A percentile compares a stretch with the other conserved stretches of the same genome.
Conservation (phyloP, 169 alveolate genomes). For the Eimeria acervulina region DNA sequence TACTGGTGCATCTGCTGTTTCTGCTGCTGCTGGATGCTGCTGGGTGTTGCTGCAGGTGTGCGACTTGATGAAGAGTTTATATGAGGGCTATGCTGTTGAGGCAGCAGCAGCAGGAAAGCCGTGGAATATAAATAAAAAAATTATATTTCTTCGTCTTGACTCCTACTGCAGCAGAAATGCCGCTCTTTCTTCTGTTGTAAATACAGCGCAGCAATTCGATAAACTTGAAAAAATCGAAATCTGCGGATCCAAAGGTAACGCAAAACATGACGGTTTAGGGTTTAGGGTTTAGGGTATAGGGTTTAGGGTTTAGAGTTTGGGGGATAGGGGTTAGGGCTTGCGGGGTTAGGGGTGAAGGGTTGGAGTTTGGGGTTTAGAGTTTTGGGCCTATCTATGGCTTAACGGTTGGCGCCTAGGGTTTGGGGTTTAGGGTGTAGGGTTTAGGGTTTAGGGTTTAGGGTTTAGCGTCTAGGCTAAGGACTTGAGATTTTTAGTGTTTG, state of each 20-base stretch:
- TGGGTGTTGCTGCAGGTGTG: constrained; percentile 85
- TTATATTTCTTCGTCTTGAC: constrained; percentile 95
- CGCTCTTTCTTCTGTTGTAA: constrained; percentile 95
- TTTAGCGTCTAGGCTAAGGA: constrained; percentile 47
- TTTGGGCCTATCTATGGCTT: too few relatives aligned
- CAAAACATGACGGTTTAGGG: not conserved
- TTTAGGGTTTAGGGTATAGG: constrained; percentile 55
- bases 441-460: constrained; percentile 46
- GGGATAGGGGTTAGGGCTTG: not conserved
- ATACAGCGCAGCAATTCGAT: constrained; percentile 94
- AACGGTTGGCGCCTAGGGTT: too few relatives aligned
- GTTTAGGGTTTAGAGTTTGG: not conserved
- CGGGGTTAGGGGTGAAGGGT: constrained; percentile 4
- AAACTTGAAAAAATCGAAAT: constrained; percentile 94
- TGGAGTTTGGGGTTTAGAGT: not conserved
- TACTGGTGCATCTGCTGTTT: too few relatives aligned
- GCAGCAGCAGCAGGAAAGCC: constrained; percentile 83
- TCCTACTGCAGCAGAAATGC: constrained; percentile 96
- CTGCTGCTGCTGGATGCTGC: too few relatives aligned
- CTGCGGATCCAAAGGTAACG: constrained; percentile 96
- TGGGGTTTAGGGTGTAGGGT: too few relatives aligned
- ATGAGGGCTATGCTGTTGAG: constrained; percentile 90
- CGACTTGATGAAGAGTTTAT: constrained; percentile 94
- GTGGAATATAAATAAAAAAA: constrained; percentile 94
- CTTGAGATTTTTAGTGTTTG: too few relatives aligned